Evolutionary conservation across 78 protist genomes (phyloP).

Genomic region (Anaeramoeba ignava): DNA sequence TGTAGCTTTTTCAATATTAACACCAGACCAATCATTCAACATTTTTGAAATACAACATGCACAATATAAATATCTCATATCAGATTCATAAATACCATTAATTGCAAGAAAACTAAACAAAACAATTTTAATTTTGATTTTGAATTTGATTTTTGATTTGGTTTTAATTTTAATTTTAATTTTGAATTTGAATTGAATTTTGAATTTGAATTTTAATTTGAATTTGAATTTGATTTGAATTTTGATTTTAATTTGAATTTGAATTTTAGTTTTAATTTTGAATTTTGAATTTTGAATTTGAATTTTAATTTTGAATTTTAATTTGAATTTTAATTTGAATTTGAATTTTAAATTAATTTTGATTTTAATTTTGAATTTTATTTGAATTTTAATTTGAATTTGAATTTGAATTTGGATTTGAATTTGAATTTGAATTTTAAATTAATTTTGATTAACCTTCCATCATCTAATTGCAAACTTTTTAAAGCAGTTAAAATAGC

Average conservation of each 20-base stretch:
- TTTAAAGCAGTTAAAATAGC: neutral
- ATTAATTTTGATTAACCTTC: neutral
- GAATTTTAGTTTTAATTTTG: neutral
- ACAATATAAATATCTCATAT: slow-evolving; percentile 26
- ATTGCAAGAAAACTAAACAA: neutral
- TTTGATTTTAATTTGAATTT: neutral
- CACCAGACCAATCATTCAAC: neutral
- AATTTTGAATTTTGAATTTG: neutral
- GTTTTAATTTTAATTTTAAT: neutral
- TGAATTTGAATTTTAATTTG: neutral
- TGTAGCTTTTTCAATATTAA: neutral
- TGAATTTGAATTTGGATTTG: neutral
- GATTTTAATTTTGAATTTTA: neutral
- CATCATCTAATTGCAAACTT: neutral
- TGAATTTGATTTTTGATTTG: neutral
- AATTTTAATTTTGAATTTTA: neutral
- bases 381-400: neutral
- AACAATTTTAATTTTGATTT: neutral
- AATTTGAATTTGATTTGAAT: neutral
- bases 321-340: neutral
- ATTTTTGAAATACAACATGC: neutral
- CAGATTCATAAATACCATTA: slow-evolving; percentile 13
- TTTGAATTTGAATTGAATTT: neutral
- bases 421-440: neutral
- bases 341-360: neutral